Evolutionary conservation across 441 rosid species (phyloP).

Genomic region (Populus tomentosa): DNA sequence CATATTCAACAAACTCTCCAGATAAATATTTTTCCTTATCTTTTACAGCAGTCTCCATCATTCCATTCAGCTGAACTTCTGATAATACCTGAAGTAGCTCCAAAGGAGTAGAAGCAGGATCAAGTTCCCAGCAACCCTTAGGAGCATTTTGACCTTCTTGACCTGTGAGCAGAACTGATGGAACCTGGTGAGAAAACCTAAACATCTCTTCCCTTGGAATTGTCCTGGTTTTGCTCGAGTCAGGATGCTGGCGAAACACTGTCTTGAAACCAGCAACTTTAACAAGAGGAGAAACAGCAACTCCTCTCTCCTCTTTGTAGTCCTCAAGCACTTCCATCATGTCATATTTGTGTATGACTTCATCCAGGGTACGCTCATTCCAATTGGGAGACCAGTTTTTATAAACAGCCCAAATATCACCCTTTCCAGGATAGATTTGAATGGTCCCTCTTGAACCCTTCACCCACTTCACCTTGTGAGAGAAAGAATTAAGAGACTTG

Average conservation of each 20-base stretch:
- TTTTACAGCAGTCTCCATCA: constrained; percentile 18
- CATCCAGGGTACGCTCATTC: constrained; percentile 58
- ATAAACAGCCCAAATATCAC: constrained; percentile 90
- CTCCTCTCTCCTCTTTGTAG: constrained; percentile 49
- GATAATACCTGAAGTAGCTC: constrained; percentile 45
- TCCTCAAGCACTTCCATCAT: constrained; percentile 88
- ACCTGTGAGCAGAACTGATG: constrained; percentile 61
- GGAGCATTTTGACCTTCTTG: constrained; percentile 65
- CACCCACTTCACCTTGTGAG: constrained; percentile 74
- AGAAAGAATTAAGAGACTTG: constrained; percentile 62
- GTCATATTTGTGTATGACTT: constrained; percentile 67
- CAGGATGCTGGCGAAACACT: constrained; percentile 52
- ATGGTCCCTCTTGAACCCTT: constrained; percentile 71
- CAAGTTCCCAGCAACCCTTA: constrained; percentile 67
- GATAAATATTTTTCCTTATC: constrained; percentile 5
- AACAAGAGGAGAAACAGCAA: constrained; percentile 50
- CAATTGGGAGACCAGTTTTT: constrained; percentile 85
- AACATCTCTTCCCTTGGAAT: constrained; percentile 80
- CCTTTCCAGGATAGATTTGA: constrained; percentile 64
- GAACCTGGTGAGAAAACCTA: constrained; percentile 91
- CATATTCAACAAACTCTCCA: constrained; percentile 19
- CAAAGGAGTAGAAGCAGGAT: constrained; percentile 82
- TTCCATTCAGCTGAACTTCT: constrained; percentile 28
- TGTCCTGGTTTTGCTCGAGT: constrained; percentile 33
- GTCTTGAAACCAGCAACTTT: constrained; percentile 71